Base-by-base conservation (phyloP, 352 stramenopile species). In the Globisporangium perplexum region DNA sequence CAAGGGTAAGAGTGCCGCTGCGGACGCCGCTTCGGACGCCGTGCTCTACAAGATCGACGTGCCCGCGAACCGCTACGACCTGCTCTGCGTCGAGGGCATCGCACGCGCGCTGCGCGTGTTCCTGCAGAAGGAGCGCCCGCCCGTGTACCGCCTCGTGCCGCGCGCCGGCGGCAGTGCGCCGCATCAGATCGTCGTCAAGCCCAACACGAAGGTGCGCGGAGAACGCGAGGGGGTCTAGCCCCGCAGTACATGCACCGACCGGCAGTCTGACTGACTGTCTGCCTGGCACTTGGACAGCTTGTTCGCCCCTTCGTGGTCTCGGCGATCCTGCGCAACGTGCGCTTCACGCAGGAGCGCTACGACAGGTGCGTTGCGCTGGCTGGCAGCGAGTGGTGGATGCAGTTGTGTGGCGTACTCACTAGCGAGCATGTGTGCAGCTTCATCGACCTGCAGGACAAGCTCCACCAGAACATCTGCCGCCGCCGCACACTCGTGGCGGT, bases 11-110 rank as follows among this genome's bases (percentile, higher is more conserved):
- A 51, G 33, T 8, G 69, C 74, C 49, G 74, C 85, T 43, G 63
- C 63, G 53, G 81, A 79, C 54, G 66, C 62, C 23, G 66, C 74
- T 57, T 86, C 74, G 63, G 88, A 96, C 52, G 86, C 89, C 41
- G 90, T 99, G 35, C 81, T 99, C 47, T 99, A 99, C 89, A 99
- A 99, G 74, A 99, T 99, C 71, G 98, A 99, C 72, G 96, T 99
- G 54, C 97, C 98, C 0, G 98, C 98, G 28, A 99, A 99, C 75
- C 83, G 97, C 56, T 99, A 99, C 80, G 98, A 99, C 83, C 68
- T 99, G 51, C 83, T 99, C 12, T 99, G 97, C 62, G 83, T 99
- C 44, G 98, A 99, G 70, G 97, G 98, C 51, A 95, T 99, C 35
- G 90, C 94, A 26, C 86, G 97, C 49, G 93, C 96, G 36, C 71